phyloP scores from a whole-genome alignment of 306 rosid species.

The Quercus ilex region DNA sequence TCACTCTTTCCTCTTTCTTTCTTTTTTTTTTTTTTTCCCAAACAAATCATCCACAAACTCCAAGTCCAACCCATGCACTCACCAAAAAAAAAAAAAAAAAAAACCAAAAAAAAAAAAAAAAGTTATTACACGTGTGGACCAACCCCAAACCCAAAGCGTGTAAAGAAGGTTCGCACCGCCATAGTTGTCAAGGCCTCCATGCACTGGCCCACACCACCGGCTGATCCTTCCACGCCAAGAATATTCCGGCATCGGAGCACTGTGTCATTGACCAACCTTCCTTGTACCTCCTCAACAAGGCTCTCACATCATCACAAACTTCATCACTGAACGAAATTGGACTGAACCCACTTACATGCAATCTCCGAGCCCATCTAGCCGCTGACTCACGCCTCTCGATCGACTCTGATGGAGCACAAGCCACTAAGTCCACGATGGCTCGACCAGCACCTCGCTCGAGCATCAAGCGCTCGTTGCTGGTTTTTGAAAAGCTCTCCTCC shows the following conservation, averaged over 20 bases:
- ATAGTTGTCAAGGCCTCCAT: constrained; percentile 63
- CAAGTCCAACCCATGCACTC: constrained; percentile 38
- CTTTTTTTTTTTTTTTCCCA: constrained; percentile 23
- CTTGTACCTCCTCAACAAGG: constrained; percentile 78
- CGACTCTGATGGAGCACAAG: constrained; percentile 49
- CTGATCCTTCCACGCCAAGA: constrained; percentile 80
- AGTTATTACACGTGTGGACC: constrained; percentile 46
- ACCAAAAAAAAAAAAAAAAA: constrained; percentile 10
- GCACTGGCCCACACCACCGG: constrained; percentile 98
- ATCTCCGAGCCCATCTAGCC: constrained; percentile 59
- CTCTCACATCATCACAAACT: constrained; percentile 81
- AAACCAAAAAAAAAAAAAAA: not conserved
- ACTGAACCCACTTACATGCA: constrained; percentile 62
- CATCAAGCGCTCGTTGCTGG: constrained; percentile 72
- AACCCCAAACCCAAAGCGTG: not conserved
- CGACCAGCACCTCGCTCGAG: constrained; percentile 79
- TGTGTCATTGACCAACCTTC: constrained; percentile 89
- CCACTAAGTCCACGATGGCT: constrained; percentile 77
- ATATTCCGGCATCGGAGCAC: constrained; percentile 70
- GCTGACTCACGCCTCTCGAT: constrained; percentile 75
- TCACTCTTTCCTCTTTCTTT: constrained; percentile 1
- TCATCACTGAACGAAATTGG: constrained; percentile 75
- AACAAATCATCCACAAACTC: constrained; percentile 18
- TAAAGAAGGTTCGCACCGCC: not conserved
- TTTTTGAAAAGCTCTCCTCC: constrained; percentile 70